Evolutionary conservation across 164 flowering plant species (phyloP).

Genomic region (Stephania japonica): DNA sequence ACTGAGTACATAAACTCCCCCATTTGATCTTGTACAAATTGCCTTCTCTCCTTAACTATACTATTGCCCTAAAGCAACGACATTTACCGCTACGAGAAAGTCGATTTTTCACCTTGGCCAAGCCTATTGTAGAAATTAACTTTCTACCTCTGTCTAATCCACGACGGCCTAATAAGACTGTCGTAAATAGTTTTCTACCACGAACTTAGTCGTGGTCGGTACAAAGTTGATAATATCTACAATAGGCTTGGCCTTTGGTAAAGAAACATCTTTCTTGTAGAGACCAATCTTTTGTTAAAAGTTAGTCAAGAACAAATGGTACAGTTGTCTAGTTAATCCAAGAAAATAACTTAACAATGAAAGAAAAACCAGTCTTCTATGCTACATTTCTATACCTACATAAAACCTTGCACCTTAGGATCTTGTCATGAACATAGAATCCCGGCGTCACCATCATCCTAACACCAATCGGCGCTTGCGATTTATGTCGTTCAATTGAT

Average conservation of each 20-base stretch:
- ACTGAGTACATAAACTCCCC: too few species aligned
- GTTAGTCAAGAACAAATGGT: neutral
- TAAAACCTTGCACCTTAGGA: constrained; percentile 74
- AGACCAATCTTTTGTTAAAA: neutral
- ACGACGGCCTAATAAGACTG: too few species aligned
- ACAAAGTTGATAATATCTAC: too few species aligned
- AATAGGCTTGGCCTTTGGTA: too few species aligned
- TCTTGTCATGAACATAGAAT: constrained; percentile 77
- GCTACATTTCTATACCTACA: constrained; percentile 63
- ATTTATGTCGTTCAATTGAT: constrained; percentile 44
- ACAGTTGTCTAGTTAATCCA: neutral
- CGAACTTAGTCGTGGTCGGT: too few species aligned
- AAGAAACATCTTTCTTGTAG: too few species aligned
- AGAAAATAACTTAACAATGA: neutral
- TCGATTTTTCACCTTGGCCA: too few species aligned
- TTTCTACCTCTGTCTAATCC: too few species aligned
- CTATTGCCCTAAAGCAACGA: neutral
- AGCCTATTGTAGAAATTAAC: too few species aligned
- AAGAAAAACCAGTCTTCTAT: constrained; percentile 12
- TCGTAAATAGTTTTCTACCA: too few species aligned
- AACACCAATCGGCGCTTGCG: constrained; percentile 45
- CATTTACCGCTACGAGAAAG: neutral
- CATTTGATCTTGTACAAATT: too few species aligned
- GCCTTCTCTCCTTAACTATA: too few species aligned
- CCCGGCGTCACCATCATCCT: constrained; percentile 94